phyloP scores from a whole-genome alignment of 495 filamentous ascomycete species.

The Talaromyces nanjingensis region DNA sequence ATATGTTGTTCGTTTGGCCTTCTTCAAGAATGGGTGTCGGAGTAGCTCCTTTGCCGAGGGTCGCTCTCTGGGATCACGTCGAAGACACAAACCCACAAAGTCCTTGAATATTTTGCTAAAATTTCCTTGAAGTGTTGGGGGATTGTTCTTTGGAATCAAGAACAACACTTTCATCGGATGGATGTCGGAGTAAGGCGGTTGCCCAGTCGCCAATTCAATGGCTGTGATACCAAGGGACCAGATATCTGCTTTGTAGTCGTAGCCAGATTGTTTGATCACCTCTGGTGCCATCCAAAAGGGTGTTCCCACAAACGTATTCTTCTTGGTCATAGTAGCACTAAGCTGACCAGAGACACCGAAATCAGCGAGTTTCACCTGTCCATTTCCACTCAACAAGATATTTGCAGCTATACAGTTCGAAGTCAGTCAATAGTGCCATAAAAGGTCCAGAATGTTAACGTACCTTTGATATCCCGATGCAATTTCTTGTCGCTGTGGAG shows the following conservation, averaged over 20 bases:
- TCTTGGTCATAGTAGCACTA: slow-evolving; percentile 99
- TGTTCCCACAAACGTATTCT: slow-evolving; percentile 97
- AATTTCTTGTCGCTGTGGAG: slow-evolving; percentile 92
- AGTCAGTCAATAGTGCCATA: background rate
- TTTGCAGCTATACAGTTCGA: slow-evolving; percentile 64
- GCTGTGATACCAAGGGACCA: slow-evolving; percentile 99
- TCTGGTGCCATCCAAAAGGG: slow-evolving; percentile 99
- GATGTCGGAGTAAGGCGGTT: slow-evolving; percentile 93
- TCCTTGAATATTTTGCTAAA: slow-evolving; percentile 91
- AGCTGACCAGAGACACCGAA: slow-evolving; percentile 96
- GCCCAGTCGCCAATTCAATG: slow-evolving; percentile 84
- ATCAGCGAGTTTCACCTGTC: slow-evolving; percentile 94
- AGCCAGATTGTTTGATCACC: slow-evolving; percentile 96
- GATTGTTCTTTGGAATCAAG: slow-evolving; percentile 89
- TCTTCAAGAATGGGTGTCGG: slow-evolving; percentile 81
- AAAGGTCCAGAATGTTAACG: background rate
- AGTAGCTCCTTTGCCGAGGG: slow-evolving; percentile 83
- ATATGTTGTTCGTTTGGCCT: slow-evolving; percentile 83
- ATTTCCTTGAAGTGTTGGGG: slow-evolving; percentile 74
- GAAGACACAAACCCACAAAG: slow-evolving; percentile 81
- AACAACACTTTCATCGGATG: slow-evolving; percentile 99
- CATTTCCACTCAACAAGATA: slow-evolving; percentile 75
- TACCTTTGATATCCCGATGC: slow-evolving; percentile 95
- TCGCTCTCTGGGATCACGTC: slow-evolving; percentile 79
- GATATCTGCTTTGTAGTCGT: slow-evolving; percentile 97